Evolutionary conservation across 352 stramenopile species (phyloP), one percentile per base, ranked within the genome.

Genomic region (Globisporangium cylindrosporum): DNA sequence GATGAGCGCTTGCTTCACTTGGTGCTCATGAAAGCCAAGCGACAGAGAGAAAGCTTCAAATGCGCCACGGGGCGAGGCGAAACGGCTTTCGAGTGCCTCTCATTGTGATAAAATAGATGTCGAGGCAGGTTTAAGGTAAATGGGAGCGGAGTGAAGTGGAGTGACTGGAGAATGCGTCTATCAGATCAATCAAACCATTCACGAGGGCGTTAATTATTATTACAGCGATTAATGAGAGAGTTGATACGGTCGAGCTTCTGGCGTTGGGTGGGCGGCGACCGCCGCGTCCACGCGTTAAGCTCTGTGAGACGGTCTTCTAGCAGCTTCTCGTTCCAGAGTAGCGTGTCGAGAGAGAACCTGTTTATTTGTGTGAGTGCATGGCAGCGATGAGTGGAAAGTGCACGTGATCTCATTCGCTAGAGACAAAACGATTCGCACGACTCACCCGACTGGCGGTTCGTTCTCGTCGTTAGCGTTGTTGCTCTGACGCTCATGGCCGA

Each of bases 201-300:
- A 60, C 4, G 41, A 43, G 27, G 15, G 60, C 43, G 48, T 46
- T 57, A 58, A 25, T 57, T 72, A 67, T 66, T 73, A 70, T 75
- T 83, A 84, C 76, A 81, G 63, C 73, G 69, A 57, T 87, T 90
- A 24, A 92, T 61, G 70, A 92, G 83, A 65, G 70, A 73, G 65
- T 92, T 92, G 63, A 92, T 89, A 64, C 76, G 78, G 41, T 82
- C 78, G 46, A 92, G 67, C 59, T 90, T 86, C 65, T 92, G 80
- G 24, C 75, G 79, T 24, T 82, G 79, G 22, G 82, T 75, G 59
- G 85, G 73, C 27, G 81, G 82, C 22, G 82, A 64, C 12, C 78
- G 71, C 24, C 80, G 74, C 5, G 81, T 91, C 84, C 84, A 92
- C 9, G 77, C 76, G 29, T 76, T 93, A 32, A 93, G 59, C 58